Evolutionary conservation across 345 rosid species (phyloP).

Genomic region (Salix viminalis): DNA sequence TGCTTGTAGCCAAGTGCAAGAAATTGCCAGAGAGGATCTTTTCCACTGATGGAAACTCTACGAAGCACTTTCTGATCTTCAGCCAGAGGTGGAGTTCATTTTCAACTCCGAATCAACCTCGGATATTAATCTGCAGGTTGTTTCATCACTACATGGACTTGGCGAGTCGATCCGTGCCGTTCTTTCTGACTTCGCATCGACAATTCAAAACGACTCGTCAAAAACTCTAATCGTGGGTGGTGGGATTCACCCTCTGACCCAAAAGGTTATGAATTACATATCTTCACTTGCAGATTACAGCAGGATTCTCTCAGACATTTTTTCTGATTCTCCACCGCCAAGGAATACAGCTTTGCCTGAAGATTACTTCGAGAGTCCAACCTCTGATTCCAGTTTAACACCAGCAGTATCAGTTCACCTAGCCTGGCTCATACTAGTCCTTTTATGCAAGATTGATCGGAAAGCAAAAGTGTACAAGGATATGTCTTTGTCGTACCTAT

Average conservation of each 20-base stretch:
- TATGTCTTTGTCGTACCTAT: conserved; percentile 19
- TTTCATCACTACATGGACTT: conserved; percentile 16
- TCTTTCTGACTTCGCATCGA: conserved; percentile 17
- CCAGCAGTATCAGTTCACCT: conserved; percentile 14
- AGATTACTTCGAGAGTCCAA: conserved; percentile 15
- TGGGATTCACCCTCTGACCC: conserved; percentile 22
- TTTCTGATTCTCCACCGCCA: conserved; percentile 2
- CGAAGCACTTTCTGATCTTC: conserved; percentile 36
- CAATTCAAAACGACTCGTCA: conserved; percentile 24
- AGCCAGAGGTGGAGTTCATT: conserved; percentile 25
- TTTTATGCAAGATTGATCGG: conserved; percentile 23
- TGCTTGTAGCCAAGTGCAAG: conserved; percentile 43
- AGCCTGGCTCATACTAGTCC: conserved; percentile 20
- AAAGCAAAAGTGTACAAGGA: conserved; percentile 24
- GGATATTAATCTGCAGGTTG: conserved; percentile 7
- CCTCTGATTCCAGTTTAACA: neutral
- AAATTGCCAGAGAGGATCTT: conserved; percentile 49
- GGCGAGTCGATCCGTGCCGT: conserved; percentile 9
- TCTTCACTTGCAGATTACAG: conserved; percentile 23
- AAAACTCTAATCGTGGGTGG: conserved; percentile 15
- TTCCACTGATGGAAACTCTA: conserved; percentile 58
- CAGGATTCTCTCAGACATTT: conserved; percentile 11
- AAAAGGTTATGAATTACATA: conserved; percentile 15
- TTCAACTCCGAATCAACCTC: conserved; percentile 19
- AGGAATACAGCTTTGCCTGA: conserved; percentile 6